Percentiles rank a stretch among this genome's conserved stretches.
Conservation (phyloP, 805 yeast species). For the Wickerhamiella musiphila region DNA sequence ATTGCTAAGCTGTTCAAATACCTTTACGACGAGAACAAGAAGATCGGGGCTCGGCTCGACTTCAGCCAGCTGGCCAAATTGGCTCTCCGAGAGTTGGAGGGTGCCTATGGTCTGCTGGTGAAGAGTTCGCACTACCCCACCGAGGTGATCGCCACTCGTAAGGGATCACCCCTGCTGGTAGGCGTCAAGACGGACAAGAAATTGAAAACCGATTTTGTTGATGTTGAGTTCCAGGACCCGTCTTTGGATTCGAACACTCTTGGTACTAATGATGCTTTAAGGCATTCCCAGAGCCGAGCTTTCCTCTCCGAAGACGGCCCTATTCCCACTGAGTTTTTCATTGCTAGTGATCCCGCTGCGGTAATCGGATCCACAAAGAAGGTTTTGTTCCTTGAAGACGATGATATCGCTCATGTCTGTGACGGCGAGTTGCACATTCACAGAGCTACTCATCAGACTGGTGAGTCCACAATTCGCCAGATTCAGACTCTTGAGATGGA, state of each 20-base stretch:
- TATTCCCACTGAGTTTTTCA: slow-evolving; percentile 86
- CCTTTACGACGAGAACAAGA: slow-evolving; percentile 70
- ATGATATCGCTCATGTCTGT: slow-evolving; percentile 94
- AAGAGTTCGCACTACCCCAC: slow-evolving; percentile 86
- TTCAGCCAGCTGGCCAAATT: slow-evolving; percentile 85
- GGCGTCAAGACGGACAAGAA: slow-evolving; percentile 92
- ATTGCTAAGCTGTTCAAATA: slow-evolving; percentile 91
- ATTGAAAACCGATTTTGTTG: slow-evolving; percentile 94
- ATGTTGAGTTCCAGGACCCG: slow-evolving; percentile 82
- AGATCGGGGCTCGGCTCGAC: slow-evolving; percentile 40
- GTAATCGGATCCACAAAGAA: slow-evolving; percentile 94
- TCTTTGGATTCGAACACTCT: slow-evolving; percentile 10
- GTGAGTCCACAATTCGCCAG: slow-evolving; percentile 80
- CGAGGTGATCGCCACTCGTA: slow-evolving; percentile 92
- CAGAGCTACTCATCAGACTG: slow-evolving; percentile 72
- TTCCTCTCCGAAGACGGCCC: slow-evolving; percentile 92
- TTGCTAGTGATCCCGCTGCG: slow-evolving; percentile 94
- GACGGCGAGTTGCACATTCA: slow-evolving; percentile 98
- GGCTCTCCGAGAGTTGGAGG: slow-evolving; percentile 83
- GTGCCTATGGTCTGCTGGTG: slow-evolving; percentile 91
- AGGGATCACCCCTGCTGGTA: slow-evolving; percentile 91
- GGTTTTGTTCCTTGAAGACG: slow-evolving; percentile 91
- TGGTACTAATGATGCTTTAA: slow-evolving; percentile 25
- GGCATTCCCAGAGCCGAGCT: slow-evolving; percentile 91
- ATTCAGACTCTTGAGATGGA: slow-evolving; percentile 95